Conservation (phyloP, 805 yeast species). For the Cyberlindnera petersonii region DNA sequence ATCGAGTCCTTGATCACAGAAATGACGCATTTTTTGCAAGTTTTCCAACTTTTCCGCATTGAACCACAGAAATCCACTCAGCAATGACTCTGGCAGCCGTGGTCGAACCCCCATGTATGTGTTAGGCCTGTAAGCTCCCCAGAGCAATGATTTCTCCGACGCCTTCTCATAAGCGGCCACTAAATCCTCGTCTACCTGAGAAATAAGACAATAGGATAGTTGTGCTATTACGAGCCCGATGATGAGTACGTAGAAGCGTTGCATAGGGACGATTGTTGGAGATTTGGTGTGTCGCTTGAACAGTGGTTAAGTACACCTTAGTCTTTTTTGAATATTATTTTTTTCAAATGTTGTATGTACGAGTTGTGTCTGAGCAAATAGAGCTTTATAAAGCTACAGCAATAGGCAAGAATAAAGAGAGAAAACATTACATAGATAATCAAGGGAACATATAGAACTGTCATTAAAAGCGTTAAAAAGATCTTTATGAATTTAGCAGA, state of each 20-base stretch:
- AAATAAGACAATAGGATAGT: background rate
- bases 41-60: slow-evolving; percentile 56
- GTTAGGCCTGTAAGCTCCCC: slow-evolving; percentile 95
- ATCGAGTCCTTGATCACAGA: slow-evolving; percentile 68
- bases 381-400: no score
- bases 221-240: background rate
- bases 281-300: no score
- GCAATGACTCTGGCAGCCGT: slow-evolving; percentile 66
- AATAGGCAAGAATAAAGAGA: no score
- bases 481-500: no score
- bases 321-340: background rate
- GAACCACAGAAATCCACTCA: slow-evolving; percentile 88
- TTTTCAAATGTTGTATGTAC: no score
- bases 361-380: no score
- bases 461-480: no score
- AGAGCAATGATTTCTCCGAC: slow-evolving; percentile 52
- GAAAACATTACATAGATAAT: no score
- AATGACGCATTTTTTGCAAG: slow-evolving; percentile 59
- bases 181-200: slow-evolving; percentile 3
- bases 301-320: no score
- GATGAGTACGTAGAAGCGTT: background rate
- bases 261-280: no score
- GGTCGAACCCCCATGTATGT: slow-evolving; percentile 86
- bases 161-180: slow-evolving; percentile 28
- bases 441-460: no score